Conservation (phyloP, 2,329 filamentous ascomycete species). For the Talaromyces amestolkiae region DNA sequence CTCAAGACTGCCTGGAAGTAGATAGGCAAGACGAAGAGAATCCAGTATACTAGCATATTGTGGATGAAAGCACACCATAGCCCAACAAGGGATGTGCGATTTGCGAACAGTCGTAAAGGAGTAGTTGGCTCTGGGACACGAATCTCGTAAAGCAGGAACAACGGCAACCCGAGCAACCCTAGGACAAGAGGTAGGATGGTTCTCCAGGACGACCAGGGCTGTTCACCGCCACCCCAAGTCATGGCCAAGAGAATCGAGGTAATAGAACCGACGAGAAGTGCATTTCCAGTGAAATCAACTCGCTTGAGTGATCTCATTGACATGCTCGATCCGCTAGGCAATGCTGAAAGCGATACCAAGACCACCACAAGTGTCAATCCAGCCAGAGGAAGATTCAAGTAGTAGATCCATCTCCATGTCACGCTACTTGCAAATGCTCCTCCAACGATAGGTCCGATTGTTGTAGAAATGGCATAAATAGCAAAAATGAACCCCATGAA, state of each 20-base stretch:
- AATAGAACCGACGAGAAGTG: slow-evolving; percentile 32
- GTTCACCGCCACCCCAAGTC: slow-evolving; percentile 34
- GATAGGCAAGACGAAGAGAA: neutral
- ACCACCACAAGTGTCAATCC: slow-evolving; percentile 24
- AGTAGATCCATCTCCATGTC: slow-evolving; percentile 32
- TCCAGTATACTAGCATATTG: neutral
- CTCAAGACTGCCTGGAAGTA: slow-evolving; percentile 7
- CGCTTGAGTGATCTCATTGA: slow-evolving; percentile 37
- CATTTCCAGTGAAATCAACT: slow-evolving; percentile 43
- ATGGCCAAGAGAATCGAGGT: slow-evolving; percentile 34
- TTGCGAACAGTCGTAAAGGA: neutral
- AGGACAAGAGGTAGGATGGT: slow-evolving; percentile 45
- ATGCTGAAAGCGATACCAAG: slow-evolving; percentile 39
- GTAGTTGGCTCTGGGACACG: slow-evolving; percentile 9
- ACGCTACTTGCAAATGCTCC: slow-evolving; percentile 23
- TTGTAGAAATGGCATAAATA: slow-evolving; percentile 44
- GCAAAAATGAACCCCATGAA: slow-evolving; percentile 42
- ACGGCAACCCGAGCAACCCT: slow-evolving; percentile 24
- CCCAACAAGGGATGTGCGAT: neutral
- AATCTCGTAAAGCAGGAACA: slow-evolving; percentile 25
- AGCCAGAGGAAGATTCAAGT: slow-evolving; percentile 25
- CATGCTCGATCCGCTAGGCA: slow-evolving; percentile 24
- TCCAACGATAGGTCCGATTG: slow-evolving; percentile 31
- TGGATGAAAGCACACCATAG: neutral
- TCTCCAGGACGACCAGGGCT: slow-evolving; percentile 32